Conservation (phyloP, 352 stramenopile genomes). For the Peronosclerospora sorghi region DNA sequence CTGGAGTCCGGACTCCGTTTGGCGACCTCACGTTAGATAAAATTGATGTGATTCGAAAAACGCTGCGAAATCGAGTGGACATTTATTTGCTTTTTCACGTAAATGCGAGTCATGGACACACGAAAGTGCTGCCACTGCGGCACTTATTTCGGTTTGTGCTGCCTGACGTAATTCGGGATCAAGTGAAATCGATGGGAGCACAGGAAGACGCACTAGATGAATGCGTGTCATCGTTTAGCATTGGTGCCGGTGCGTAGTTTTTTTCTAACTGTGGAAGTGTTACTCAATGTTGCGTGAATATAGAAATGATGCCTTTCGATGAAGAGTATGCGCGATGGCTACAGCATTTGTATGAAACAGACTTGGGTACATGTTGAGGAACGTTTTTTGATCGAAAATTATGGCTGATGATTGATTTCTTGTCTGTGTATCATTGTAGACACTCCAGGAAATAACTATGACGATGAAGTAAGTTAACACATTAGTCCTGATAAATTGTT, state of each 20-base stretch:
- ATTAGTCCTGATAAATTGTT: neutral
- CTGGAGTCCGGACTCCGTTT: constrained; percentile 58
- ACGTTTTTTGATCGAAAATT: neutral
- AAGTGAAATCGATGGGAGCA: constrained; percentile 60
- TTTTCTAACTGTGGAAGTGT: neutral
- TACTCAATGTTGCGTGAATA: neutral
- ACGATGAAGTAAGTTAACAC: constrained; percentile 28
- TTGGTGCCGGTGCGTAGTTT: constrained; percentile 27
- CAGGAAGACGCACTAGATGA: constrained; percentile 58
- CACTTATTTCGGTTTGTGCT: constrained; percentile 75
- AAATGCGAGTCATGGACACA: constrained; percentile 33
- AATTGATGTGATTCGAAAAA: constrained; percentile 63
- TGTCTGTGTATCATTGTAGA: constrained; percentile 15
- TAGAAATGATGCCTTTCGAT: constrained; percentile 57
- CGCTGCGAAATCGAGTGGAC: constrained; percentile 37
- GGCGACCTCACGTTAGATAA: constrained; percentile 75
- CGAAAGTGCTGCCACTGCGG: constrained; percentile 48
- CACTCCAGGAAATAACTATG: constrained; percentile 32
- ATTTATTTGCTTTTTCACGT: constrained; percentile 76
- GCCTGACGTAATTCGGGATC: constrained; percentile 42
- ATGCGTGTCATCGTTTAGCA: constrained; percentile 52
- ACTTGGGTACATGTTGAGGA: constrained; percentile 42
- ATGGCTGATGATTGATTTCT: neutral
- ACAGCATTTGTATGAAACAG: constrained; percentile 78
- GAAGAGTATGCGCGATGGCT: constrained; percentile 83